phyloP scores from a whole-genome alignment of 2,329 filamentous ascomycete species.

The Colletotrichum horii region DNA sequence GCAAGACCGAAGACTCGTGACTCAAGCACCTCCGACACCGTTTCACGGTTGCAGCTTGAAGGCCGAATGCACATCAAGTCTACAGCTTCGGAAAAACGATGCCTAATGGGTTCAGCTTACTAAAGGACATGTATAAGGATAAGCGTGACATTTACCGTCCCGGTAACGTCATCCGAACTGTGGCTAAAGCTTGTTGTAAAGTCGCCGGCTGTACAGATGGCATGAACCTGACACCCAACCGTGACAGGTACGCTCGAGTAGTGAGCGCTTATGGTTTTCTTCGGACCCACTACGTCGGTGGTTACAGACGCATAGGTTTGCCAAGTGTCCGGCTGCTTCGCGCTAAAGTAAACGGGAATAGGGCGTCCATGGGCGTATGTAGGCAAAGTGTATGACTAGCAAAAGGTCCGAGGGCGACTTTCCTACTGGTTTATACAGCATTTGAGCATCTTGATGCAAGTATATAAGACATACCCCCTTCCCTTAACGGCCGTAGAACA shows the following conservation, averaged over 20 bases:
- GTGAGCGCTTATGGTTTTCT: accelerated
- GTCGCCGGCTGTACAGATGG: background rate
- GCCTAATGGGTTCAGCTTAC: background rate
- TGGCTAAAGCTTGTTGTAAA: background rate
- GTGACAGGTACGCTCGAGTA: accelerated
- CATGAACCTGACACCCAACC: background rate
- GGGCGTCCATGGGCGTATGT: accelerated
- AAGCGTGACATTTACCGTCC: background rate
- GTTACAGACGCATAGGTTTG: accelerated
- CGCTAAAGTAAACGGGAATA: accelerated
- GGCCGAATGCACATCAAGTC: accelerated
- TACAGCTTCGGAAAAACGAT: background rate
- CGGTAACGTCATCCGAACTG: background rate
- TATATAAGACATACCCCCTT: background rate
- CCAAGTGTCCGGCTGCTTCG: background rate
- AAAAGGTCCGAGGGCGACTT: accelerated
- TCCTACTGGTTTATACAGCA: background rate
- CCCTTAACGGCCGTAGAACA: accelerated
- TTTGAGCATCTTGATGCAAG: accelerated
- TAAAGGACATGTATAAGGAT: background rate
- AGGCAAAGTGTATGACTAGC: accelerated
- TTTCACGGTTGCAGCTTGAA: accelerated
- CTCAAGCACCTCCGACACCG: background rate
- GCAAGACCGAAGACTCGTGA: background rate
- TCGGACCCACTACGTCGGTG: background rate